phyloP scores from a whole-genome alignment of 2,329 filamentous ascomycete genomes.

The Trichophyton mentagrophytes region DNA sequence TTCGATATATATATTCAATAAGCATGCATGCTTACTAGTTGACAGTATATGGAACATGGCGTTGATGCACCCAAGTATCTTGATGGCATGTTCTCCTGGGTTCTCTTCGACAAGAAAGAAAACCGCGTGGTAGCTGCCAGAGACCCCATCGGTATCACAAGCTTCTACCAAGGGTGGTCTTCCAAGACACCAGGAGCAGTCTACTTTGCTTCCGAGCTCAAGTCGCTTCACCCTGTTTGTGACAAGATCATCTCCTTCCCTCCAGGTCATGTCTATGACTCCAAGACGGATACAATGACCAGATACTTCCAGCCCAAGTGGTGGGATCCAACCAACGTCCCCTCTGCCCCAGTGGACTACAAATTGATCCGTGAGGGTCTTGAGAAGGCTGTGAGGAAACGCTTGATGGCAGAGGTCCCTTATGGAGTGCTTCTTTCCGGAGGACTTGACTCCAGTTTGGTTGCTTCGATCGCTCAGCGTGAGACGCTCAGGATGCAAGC shows the following conservation, averaged over 20 bases:
- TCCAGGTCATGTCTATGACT: constrained; percentile 92
- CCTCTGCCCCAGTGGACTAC: constrained; percentile 67
- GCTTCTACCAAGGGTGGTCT: constrained; percentile 89
- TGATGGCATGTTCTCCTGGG: constrained; percentile 99
- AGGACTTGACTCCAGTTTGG: constrained; percentile 87
- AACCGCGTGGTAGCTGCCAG: constrained; percentile 87
- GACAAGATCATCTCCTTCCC: constrained; percentile 92
- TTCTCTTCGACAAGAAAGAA: constrained; percentile 89
- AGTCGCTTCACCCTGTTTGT: constrained; percentile 83
- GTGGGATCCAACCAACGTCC: constrained; percentile 74
- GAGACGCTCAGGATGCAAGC: constrained; percentile 68
- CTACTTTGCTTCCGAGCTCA: constrained; percentile 95
- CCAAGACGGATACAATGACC: constrained; percentile 69
- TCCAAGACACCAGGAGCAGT: constrained; percentile 70
- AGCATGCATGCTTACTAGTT: neutral
- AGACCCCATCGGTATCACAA: constrained; percentile 94
- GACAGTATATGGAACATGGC: constrained; percentile 78
- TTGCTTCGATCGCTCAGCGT: constrained; percentile 87
- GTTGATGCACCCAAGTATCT: constrained; percentile 84
- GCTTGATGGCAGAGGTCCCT: constrained; percentile 96
- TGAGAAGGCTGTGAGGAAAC: constrained; percentile 86
- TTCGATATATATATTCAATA: neutral
- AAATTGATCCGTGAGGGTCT: constrained; percentile 68
- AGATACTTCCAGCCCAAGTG: constrained; percentile 86
- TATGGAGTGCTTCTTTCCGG: constrained; percentile 94